Evolutionary conservation across 2,329 filamentous ascomycete species (phyloP).

Genomic region (Epichloe coenophiala): DNA sequence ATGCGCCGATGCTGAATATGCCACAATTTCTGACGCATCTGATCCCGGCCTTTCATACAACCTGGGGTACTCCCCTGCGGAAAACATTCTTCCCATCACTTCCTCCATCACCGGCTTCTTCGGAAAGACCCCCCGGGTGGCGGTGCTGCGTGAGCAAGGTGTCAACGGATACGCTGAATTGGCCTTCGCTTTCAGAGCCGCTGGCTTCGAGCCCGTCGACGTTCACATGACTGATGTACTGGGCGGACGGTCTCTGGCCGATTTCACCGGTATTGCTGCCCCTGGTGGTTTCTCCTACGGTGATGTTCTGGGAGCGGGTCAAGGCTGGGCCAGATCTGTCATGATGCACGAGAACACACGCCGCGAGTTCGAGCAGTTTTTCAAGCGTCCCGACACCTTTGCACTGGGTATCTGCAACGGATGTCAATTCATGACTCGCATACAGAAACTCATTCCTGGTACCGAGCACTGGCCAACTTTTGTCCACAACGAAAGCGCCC

Average conservation of each 20-base stretch:
- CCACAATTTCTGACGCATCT: conserved; percentile 55
- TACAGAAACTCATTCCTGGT: conserved; percentile 74
- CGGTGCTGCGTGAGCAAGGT: conserved; percentile 88
- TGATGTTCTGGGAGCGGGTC: conserved; percentile 74
- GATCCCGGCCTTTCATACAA: conserved; percentile 80
- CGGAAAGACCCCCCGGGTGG: conserved; percentile 58
- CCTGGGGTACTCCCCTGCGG: conserved; percentile 65
- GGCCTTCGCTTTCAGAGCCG: conserved; percentile 87
- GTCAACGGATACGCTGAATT: conserved; percentile 96
- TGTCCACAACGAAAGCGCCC: conserved; percentile 69
- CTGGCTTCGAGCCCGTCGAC: conserved; percentile 84
- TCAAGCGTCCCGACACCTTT: conserved; percentile 80
- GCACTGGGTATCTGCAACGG: conserved; percentile 92
- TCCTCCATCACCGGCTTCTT: conserved; percentile 37
- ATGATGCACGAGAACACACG: conserved; percentile 68
- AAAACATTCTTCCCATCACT: conserved; percentile 54
- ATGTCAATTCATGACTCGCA: conserved; percentile 80
- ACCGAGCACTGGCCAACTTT: conserved; percentile 74
- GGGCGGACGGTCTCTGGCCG: conserved; percentile 62
- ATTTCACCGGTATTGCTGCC: conserved; percentile 81
- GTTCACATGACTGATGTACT: conserved; percentile 95
- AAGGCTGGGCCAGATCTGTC: conserved; percentile 91
- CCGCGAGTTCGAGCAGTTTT: conserved; percentile 71
- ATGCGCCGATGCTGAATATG: conserved; percentile 75
- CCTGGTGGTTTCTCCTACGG: conserved; percentile 96